Conservation (phyloP, 2,329 filamentous ascomycete species). For the Tolypocladium capitatum region DNA sequence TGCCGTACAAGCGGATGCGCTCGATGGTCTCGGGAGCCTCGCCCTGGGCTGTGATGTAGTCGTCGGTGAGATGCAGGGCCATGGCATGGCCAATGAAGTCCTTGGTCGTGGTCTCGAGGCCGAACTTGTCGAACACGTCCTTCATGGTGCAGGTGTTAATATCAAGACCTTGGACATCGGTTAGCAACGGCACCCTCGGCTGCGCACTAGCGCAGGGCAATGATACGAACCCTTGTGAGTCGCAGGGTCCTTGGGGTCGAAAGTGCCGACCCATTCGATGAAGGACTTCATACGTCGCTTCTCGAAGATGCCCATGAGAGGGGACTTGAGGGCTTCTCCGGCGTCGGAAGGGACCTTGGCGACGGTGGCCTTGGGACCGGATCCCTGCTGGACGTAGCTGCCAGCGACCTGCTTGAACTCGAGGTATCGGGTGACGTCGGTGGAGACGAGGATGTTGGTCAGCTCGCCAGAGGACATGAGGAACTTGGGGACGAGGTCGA, state of each 20-base stretch:
- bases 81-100: conserved; percentile 98
- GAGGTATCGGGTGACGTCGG: conserved; percentile 78
- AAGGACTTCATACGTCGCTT: conserved; percentile 96
- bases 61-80: conserved; percentile 86
- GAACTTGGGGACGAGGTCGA: conserved; percentile 95
- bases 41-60: conserved; percentile 65
- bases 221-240: conserved; percentile 73
- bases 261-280: conserved; percentile 86
- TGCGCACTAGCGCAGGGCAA: neutral
- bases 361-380: conserved; percentile 71
- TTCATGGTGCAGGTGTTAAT: conserved; percentile 76
- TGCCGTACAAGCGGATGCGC: conserved; percentile 90
- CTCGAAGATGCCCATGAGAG: conserved; percentile 94
- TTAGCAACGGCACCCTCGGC: conserved; percentile 4
- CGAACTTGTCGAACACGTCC: conserved; percentile 98
- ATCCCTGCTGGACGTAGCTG: conserved; percentile 88
- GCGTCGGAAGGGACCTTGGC: conserved; percentile 96
- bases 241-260: conserved; percentile 65
- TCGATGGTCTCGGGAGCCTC: conserved; percentile 73
- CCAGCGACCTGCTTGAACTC: conserved; percentile 93
- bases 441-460: conserved; percentile 96
- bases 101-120: conserved; percentile 74
- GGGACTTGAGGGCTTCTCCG: conserved; percentile 76
- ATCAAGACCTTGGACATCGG: conserved; percentile 53
- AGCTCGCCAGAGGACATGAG: conserved; percentile 97